Conservation (phyloP, 1,139 yeast genomes). For the Spencermartinsiella ligniputridi region DNA sequence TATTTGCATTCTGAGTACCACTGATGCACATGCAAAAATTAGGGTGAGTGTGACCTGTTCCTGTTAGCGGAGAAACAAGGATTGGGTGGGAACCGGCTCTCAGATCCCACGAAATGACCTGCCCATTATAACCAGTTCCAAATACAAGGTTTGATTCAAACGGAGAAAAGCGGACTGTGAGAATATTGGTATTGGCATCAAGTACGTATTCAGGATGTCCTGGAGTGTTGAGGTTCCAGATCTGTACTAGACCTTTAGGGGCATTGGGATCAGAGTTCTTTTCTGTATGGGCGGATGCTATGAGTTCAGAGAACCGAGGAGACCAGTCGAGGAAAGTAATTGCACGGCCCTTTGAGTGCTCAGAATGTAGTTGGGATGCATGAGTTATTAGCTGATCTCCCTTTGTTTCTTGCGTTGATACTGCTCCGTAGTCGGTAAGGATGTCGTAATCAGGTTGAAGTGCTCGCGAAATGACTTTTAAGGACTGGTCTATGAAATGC, state of each 20-base stretch:
- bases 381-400: constrained; percentile 17
- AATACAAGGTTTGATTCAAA: constrained; percentile 36
- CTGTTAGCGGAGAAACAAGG: constrained; percentile 32
- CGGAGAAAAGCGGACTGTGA: constrained; percentile 39
- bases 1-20: constrained; percentile 34
- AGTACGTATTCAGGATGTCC: constrained; percentile 48
- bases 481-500: constrained; percentile 37
- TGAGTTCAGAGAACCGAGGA: constrained; percentile 39
- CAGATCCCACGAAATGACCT: constrained; percentile 44
- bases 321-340: constrained; percentile 43
- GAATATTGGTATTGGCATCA: constrained; percentile 43
- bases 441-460: constrained; percentile 37
- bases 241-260: constrained; percentile 33
- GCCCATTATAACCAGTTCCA: constrained; percentile 49
- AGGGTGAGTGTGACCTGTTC: constrained; percentile 42
- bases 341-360: constrained; percentile 29
- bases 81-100: constrained; percentile 31
- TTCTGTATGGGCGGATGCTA: constrained; percentile 38
- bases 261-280: constrained; percentile 24
- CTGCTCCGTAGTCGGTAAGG: constrained; percentile 30
- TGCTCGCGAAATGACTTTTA: constrained; percentile 40
- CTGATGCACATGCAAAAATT: constrained; percentile 36
- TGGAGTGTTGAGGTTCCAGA: constrained; percentile 41
- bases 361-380: constrained; percentile 25
- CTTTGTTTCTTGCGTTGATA: constrained; percentile 10